Evolutionary conservation across 2,329 filamentous ascomycete species (phyloP), one percentile per base, ranked within the genome.

Genomic region (Fusarium sp.): DNA sequence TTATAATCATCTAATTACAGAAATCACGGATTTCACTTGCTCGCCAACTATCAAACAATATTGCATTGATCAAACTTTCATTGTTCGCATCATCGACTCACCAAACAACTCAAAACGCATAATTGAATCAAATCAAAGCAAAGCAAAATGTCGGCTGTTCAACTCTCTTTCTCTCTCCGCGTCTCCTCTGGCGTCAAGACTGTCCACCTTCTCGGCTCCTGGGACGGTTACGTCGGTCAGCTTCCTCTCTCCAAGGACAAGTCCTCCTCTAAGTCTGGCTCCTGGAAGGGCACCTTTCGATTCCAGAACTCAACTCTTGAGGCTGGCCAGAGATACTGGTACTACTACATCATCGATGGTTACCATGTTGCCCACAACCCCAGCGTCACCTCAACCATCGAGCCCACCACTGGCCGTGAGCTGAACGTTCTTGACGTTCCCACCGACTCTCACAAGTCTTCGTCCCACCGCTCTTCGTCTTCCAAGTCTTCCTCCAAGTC

Each of bases 261-360:
- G 86, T 85, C 87, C 80, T 89, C 92, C 54, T 91, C 92, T 85
- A 97, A 97, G 88, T 91, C 92, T 64, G 95, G 95, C 81, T 93
- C 93, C 78, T 98, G 95, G 95, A 93, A 95, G 83, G 96, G 95
- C 81, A 97, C 94, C 80, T 98, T 99, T 88, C 92, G 94, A 86
- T 98, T 99, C 87, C 93, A 96, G 85, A 92, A 92, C 82, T 86
- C 90, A 71, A 95, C 94, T 68, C 90, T 98, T 79, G 91, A 95
- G 87, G 88, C 94, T 78, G 95, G 95, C 82, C 91, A 94, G 82
- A 92, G 95, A 82, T 98, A 98, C 91, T 99, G 96, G 96, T 99
- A 98, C 91, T 99, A 99, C 91, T 99, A 98, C 89, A 98, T 98
- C 91, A 96, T 98, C 84, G 96, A 99, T 83, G 96, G 96, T 78